phyloP scores from a whole-genome alignment of 306 rosid species.

The Sechiopsis laciniata region DNA sequence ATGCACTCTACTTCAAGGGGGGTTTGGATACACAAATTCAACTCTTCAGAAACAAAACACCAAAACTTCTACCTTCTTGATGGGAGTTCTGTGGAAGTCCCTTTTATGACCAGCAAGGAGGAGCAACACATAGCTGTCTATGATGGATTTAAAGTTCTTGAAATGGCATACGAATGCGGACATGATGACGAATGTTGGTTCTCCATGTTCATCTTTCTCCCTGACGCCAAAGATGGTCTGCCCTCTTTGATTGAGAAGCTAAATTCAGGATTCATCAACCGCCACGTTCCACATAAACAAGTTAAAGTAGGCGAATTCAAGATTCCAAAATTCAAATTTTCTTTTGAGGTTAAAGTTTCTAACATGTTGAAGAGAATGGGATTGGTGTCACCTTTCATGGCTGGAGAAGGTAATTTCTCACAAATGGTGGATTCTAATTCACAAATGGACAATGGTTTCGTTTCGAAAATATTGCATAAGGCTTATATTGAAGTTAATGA shows the following conservation, averaged over 20 bases:
- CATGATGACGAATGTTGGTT: slow-evolving; percentile 42
- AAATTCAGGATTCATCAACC: slow-evolving; percentile 45
- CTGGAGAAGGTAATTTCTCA: slow-evolving; percentile 43
- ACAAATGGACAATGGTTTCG: slow-evolving; percentile 24
- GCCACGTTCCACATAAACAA: slow-evolving; percentile 36
- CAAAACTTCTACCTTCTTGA: slow-evolving; percentile 51
- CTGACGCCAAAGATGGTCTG: slow-evolving; percentile 60
- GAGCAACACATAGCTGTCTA: slow-evolving; percentile 38
- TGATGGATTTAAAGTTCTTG: slow-evolving; percentile 58
- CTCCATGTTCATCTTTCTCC: slow-evolving; percentile 67
- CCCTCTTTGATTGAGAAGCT: slow-evolving; percentile 52
- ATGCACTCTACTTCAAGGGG: slow-evolving; percentile 79
- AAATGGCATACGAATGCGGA: slow-evolving; percentile 55
- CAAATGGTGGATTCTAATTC: slow-evolving; percentile 61
- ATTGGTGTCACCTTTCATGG: slow-evolving; percentile 49
- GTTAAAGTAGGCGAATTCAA: slow-evolving; percentile 51
- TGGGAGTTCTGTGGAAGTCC: slow-evolving; percentile 50
- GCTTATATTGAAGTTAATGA: slow-evolving; percentile 70
- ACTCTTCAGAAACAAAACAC: slow-evolving; percentile 43
- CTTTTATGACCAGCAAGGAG: slow-evolving; percentile 60
- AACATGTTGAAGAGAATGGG: slow-evolving; percentile 47
- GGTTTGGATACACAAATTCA: slow-evolving; percentile 54
- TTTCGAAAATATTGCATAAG: slow-evolving; percentile 49
- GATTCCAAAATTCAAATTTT: slow-evolving; percentile 65
- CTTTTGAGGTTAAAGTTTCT: slow-evolving; percentile 51